Percentiles rank a stretch among this genome's conserved stretches.
phyloP scores from a whole-genome alignment of 2,329 filamentous ascomycete species.

The Daldinia eschscholtzii region DNA sequence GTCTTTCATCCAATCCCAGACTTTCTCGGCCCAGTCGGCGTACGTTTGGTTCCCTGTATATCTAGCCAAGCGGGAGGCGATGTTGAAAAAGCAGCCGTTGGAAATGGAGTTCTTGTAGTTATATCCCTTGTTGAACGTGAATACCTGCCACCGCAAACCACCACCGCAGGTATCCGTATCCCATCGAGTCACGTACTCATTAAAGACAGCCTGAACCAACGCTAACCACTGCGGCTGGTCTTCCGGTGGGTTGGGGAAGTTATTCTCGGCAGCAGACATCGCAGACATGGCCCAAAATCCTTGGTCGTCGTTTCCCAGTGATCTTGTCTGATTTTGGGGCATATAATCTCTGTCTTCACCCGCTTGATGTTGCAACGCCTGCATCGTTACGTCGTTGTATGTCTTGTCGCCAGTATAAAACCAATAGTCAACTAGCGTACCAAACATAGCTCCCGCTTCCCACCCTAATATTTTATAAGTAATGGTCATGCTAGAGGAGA shows the following conservation, averaged over 20 bases:
- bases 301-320: conserved; percentile 79
- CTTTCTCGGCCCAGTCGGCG: conserved; percentile 77
- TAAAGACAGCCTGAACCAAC: conserved; percentile 82
- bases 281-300: conserved; percentile 89
- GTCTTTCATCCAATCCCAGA: conserved; percentile 74
- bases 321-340: conserved; percentile 73
- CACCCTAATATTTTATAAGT: conserved; percentile 65
- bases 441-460: conserved; percentile 80
- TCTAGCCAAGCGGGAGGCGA: conserved; percentile 77
- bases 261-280: conserved; percentile 82
- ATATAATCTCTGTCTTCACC: conserved; percentile 72
- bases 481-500: conserved; percentile 2
- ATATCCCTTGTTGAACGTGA: conserved; percentile 78
- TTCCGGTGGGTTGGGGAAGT: conserved; percentile 75
- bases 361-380: conserved; percentile 72
- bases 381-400: conserved; percentile 71
- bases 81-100: conserved; percentile 78
- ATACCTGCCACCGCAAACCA: conserved; percentile 89
- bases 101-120: conserved; percentile 77
- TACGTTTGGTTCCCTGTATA: conserved; percentile 87
- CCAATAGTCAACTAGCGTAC: conserved; percentile 79
- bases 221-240: conserved; percentile 81
- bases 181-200: conserved; percentile 80
- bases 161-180: conserved; percentile 75
- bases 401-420: conserved; percentile 74